Percentiles rank a stretch among this genome's conserved stretches.
Conservation (phyloP, 2,329 filamentous ascomycete genomes). For the Aspergillus tanneri region DNA sequence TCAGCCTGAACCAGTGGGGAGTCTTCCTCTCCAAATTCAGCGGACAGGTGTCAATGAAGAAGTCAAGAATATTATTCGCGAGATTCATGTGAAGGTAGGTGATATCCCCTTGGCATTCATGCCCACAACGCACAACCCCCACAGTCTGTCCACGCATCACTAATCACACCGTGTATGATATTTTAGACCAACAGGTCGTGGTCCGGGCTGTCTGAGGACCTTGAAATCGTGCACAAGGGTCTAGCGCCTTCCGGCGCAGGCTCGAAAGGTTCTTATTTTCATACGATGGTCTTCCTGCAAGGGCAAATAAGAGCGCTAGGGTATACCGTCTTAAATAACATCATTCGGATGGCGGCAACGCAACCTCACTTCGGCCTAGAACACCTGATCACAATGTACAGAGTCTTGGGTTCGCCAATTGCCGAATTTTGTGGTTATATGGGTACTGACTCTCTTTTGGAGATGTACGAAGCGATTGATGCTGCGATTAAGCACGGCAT, state of each 20-base stretch:
- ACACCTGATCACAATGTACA: conserved; percentile 14
- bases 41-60: conserved; percentile 10
- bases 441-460: conserved; percentile 7
- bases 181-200: conserved; percentile 8
- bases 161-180: background rate
- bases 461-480: conserved; percentile 1
- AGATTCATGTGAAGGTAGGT: conserved; percentile 7
- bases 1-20: conserved; percentile 6
- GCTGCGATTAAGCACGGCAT: conserved; percentile 2
- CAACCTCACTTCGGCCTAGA: conserved; percentile 11
- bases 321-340: conserved; percentile 16
- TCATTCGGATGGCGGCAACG: conserved; percentile 10
- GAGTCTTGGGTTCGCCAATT: conserved; percentile 5
- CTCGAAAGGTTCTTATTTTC: conserved; percentile 14
- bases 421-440: conserved; percentile 16
- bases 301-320: conserved; percentile 12
- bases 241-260: conserved; percentile 4
- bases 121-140: too few species aligned
- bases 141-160: background rate
- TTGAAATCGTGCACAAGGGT: conserved; percentile 8
- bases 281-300: conserved; percentile 14
- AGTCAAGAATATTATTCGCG: conserved; percentile 1
- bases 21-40: conserved; percentile 10
- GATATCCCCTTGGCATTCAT: too few species aligned
- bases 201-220: conserved; percentile 4